Base-by-base conservation (phyloP, 176 grass and related monocot genomes). In the Ensete glaucum region DNA sequence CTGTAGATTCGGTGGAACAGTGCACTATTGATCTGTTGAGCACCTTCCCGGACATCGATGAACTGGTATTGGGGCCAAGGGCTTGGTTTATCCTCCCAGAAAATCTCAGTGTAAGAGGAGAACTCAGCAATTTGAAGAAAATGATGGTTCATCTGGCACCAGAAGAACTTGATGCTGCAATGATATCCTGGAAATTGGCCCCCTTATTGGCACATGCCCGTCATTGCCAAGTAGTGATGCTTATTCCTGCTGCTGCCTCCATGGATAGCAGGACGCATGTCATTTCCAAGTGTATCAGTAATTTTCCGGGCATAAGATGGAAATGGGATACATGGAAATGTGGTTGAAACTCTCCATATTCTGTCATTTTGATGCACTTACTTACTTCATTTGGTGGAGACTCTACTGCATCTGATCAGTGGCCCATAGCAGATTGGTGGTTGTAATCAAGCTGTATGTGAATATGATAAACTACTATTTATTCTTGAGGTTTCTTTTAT, bases 241-340 rank as follows among this genome's bases (percentile, higher is more conserved):
- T 92, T 85, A 83, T 84, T 74, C 83, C 73, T 53, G 60, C 71
- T 52, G 72, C 83, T 74, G 70, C 82, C 49, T 23, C 11, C 43
- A 50, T 76, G 14, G 52, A 1, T 53, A 75, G 60, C 54, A 58
- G 75, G 48, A 59, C 64, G 52, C 43, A 1, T 56, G 17, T 79
- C 27, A 8, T 66, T 14, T 75, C 60, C 14, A 62, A 67, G 14
- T 96, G 75, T 64, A 69, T 63, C 12, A 9, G 9, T 52, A 82
- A 58, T 8, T 92, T 86, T 67, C 79, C 85, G 0, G 63, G 59
- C 16, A 80, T 90, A 55, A 79, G 23, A 80, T 96, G 93, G 85
- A 74, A 75, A 27, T 96, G 81, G 80, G 73, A 77, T 65, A 82
- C 60, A 27, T 79, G 77, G 79, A 75, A 29, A 50, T 49, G 27